Base-by-base conservation (phyloP, 1,284 basidiomycete genomes). In the Wallemia mellicola region DNA sequence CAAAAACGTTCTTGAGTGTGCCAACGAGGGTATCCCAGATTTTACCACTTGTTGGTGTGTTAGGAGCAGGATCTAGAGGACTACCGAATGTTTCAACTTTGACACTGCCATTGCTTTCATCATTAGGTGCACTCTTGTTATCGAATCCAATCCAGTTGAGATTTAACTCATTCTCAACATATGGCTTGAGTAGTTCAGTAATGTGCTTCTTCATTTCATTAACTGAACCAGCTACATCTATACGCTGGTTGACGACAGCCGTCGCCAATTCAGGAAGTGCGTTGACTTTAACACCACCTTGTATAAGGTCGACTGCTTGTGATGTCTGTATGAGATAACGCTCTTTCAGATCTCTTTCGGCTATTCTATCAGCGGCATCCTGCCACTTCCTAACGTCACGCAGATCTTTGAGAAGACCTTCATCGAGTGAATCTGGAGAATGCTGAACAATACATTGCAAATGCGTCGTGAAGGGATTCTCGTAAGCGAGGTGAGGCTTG, bases 231-330 rank as follows among this genome's bases (percentile, higher is more conserved):
- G 63, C 59, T 22, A 74, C 73, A 3, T 75, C 73, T 61, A 81
- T 77, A 17, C 79, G 75, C 63, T 79, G 78, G 63, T 82, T 79
- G 59, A 80, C 71, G 22, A 77, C 66, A 2, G 76, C 76, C 63
- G 69, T 73, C 1, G 75, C 75, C 60, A 70, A 69, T 67, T 80
- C 78, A 0, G 78, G 79, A 1, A 80, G 71, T 1, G 78, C 78
- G 63, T 80, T 80, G 59, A 73, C 71, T 69, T 83, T 83, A 54
- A 81, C 77, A 19, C 82, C 81, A 1, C 81, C 81, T 5, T 71
- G 65, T 48, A 83, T 74, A 5, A 83, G 67, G 64, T 82, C 80
- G 33, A 79, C 73, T 1, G 83, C 82, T 65, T 82, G 80, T 0
- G 81, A 82, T 1, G 81, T 85, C 28, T 74, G 72, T 19, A 80